Evolutionary conservation across 257 asterid species (phyloP).

Genomic region (Plectranthus barbatus): DNA sequence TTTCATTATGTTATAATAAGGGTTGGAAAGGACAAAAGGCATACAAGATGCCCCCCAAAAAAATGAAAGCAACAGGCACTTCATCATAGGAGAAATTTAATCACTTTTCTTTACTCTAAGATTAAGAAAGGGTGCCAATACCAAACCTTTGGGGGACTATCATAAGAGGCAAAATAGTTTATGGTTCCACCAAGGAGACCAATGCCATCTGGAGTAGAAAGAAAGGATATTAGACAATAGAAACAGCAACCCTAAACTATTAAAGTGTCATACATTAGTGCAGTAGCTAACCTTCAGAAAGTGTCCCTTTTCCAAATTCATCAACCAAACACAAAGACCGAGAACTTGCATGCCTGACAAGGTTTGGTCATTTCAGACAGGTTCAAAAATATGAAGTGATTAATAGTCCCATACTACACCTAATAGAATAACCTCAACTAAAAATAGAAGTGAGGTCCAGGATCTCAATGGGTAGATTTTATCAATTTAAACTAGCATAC

Average conservation of each 20-base stretch:
- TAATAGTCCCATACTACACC: conserved; percentile 4
- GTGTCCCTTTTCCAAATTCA: conserved; percentile 98
- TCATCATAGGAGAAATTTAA: not conserved
- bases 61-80: not conserved
- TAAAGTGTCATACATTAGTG: not conserved
- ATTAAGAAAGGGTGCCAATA: conserved; percentile 12
- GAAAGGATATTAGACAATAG: conserved; percentile 15
- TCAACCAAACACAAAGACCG: conserved; percentile 85
- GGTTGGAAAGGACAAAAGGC: not conserved
- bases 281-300: conserved; percentile 71
- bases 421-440: not conserved
- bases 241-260: conserved; percentile 7
- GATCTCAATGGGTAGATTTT: conserved; percentile 1
- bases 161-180: conserved; percentile 68
- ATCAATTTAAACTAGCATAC: conserved; percentile 30
- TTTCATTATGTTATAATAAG: too few species aligned
- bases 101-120: not conserved
- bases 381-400: not conserved
- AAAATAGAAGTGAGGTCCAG: conserved; percentile 4
- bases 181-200: conserved; percentile 97
- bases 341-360: conserved; percentile 74
- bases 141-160: conserved; percentile 85
- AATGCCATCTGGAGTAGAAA: conserved; percentile 72
- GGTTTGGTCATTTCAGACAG: not conserved
- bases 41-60: not conserved